Evolutionary conservation across 1,284 basidiomycete genomes (phyloP).

Genomic region (Heliocybe sulcata): DNA sequence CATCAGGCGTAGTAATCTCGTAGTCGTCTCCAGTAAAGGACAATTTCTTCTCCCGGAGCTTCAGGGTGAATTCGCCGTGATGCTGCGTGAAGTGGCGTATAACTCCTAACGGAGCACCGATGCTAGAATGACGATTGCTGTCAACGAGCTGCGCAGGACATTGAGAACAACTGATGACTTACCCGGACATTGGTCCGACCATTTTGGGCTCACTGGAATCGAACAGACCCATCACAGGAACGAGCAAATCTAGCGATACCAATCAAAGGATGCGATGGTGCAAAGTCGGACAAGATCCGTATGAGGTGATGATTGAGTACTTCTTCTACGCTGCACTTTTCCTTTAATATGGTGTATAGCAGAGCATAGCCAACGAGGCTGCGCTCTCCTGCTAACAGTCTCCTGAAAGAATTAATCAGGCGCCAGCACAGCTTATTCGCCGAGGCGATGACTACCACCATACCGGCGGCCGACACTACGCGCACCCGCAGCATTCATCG

Average conservation of each 20-base stretch:
- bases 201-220: not conserved
- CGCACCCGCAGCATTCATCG: too few species aligned
- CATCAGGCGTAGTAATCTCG: not conserved
- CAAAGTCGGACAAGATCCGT: too few species aligned
- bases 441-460: too few species aligned
- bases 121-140: not conserved
- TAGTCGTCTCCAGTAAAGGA: constrained; percentile 2
- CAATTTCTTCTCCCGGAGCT: constrained; percentile 3
- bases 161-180: too few species aligned
- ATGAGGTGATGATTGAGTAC: too few species aligned
- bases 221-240: not conserved
- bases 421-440: too few species aligned
- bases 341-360: too few species aligned
- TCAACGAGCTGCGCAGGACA: not conserved
- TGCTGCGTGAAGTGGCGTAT: not conserved
- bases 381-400: too few species aligned
- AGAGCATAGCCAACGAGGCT: too few species aligned
- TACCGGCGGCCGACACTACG: too few species aligned
- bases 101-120: not conserved
- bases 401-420: too few species aligned
- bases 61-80: not conserved
- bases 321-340: too few species aligned
- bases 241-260: constrained; percentile 11
- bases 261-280: not conserved
- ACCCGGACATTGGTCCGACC: not conserved